Base-by-base conservation (phyloP, 1,284 basidiomycete genomes). In the Sporisorium graminicola region DNA sequence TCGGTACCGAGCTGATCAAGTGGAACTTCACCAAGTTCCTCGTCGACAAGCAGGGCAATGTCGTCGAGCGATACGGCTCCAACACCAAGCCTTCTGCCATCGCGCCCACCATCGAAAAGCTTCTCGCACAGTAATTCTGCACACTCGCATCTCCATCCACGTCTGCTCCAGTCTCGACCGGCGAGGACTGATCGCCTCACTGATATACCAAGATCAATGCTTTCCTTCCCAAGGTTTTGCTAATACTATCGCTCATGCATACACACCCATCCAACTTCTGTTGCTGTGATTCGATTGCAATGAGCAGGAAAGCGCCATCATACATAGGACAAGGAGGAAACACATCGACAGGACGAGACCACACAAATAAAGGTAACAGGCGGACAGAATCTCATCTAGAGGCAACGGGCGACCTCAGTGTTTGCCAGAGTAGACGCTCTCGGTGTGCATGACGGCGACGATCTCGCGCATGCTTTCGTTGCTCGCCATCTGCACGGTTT, bases 1-100 rank as follows among this genome's bases (percentile, higher is more conserved):
- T 94, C 51, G 92, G 93, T 31, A 86, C 93, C 57, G 89, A 89
- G 20, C 89, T 91, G 58, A 93, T 94, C 87, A 93, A 94, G 75
- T 87, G 86, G 86, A 86, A 86, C 84, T 87, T 81, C 83, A 88
- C 87, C 79, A 87, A 77, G 75, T 88, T 88, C 85, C 82, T 88
- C 31, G 80, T 89, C 64, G 79, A 84, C 74, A 87, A 86, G 75
- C 72, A 87, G 44, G 92, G 92, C 57, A 90, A 90, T 9, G 92
- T 93, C 40, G 90, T 92, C 24, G 87, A 91, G 79, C 90, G 93
- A 66, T 94, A 92, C 91, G 91, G 91, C 9, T 91, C 91, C 35
- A 92, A 91, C n/a, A 92, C 92, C 2, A 90, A 90, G 13, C 92
- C 93, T 13, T 87, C 89, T 29, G 86, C 88, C 18, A 90, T 94